Percentiles rank a stretch among this genome's conserved stretches.
Evolutionary conservation across 306 rosid genomes (phyloP).

Genomic region (Neltuma alba): DNA sequence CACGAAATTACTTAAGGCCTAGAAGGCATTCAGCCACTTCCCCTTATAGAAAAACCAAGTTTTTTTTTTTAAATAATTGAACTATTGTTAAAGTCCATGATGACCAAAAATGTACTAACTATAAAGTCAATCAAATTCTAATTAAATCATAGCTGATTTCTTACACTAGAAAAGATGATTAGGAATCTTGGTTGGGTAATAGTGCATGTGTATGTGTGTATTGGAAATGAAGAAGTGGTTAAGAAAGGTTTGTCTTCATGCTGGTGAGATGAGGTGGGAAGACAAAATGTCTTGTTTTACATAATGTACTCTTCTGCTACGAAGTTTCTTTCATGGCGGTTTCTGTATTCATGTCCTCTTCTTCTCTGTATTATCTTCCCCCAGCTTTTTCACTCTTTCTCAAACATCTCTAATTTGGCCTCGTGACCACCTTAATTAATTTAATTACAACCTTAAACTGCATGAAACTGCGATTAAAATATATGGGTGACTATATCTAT

Average conservation of each 20-base stretch:
- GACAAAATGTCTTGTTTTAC: background rate
- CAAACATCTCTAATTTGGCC: background rate
- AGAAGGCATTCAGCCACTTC: background rate
- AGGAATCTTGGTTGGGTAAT: background rate
- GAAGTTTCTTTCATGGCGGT: slow-evolving; percentile 2
- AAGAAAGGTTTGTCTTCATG: background rate
- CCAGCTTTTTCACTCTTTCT: background rate
- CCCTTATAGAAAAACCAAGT: background rate
- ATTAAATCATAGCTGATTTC: background rate
- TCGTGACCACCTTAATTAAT: background rate
- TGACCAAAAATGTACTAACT: too few relatives aligned
- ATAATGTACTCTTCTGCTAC: background rate
- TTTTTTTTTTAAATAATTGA: too few relatives aligned
- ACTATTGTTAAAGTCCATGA: background rate
- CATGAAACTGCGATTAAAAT: background rate
- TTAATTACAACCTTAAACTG: background rate
- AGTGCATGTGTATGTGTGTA: too few relatives aligned
- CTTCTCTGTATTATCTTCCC: background rate
- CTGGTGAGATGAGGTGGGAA: background rate
- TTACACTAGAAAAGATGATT: background rate
- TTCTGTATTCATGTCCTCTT: background rate
- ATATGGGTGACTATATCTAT: too few relatives aligned
- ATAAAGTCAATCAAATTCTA: background rate
- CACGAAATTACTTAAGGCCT: background rate
- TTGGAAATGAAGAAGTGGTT: background rate